Evolutionary conservation across 257 asterid genomes (phyloP).

Genomic region (Primulina huaijiensis): DNA sequence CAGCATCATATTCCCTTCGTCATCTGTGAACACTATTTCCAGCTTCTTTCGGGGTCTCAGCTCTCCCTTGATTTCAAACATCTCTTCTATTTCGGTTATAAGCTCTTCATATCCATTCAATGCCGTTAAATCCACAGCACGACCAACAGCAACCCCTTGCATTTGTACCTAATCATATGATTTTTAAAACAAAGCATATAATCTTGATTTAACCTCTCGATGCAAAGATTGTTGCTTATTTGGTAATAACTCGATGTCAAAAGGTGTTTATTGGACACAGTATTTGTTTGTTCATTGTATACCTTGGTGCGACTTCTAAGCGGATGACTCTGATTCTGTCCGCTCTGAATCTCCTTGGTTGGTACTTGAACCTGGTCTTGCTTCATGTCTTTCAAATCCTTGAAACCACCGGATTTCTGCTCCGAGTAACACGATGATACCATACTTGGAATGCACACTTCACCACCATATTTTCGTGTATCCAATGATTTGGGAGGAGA

Average conservation of each 20-base stretch:
- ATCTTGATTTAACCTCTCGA: slow-evolving; percentile 9
- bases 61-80: slow-evolving; percentile 87
- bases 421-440: slow-evolving; percentile 59
- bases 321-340: slow-evolving; percentile 44
- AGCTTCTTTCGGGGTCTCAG: slow-evolving; percentile 63
- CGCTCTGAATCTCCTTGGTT: slow-evolving; percentile 59
- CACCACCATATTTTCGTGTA: slow-evolving; percentile 28
- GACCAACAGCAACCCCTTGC: slow-evolving; percentile 97
- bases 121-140: slow-evolving; percentile 77
- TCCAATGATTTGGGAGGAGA: slow-evolving; percentile 32
- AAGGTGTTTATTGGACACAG: background rate
- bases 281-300: slow-evolving; percentile 9
- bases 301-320: slow-evolving; percentile 96
- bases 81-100: slow-evolving; percentile 68
- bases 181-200: slow-evolving; percentile 23
- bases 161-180: slow-evolving; percentile 69
- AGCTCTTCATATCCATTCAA: slow-evolving; percentile 77
- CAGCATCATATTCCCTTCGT: slow-evolving; percentile 96
- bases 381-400: slow-evolving; percentile 45
- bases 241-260: background rate
- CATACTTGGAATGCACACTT: slow-evolving; percentile 30
- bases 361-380: slow-evolving; percentile 41
- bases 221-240: background rate
- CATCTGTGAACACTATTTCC: slow-evolving; percentile 84
- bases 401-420: slow-evolving; percentile 58